These are phyloP conservation scores for Penicillium parvum DNA, from an alignment of 495 filamentous ascomycete species.

Conservation along the genomic window DNA sequence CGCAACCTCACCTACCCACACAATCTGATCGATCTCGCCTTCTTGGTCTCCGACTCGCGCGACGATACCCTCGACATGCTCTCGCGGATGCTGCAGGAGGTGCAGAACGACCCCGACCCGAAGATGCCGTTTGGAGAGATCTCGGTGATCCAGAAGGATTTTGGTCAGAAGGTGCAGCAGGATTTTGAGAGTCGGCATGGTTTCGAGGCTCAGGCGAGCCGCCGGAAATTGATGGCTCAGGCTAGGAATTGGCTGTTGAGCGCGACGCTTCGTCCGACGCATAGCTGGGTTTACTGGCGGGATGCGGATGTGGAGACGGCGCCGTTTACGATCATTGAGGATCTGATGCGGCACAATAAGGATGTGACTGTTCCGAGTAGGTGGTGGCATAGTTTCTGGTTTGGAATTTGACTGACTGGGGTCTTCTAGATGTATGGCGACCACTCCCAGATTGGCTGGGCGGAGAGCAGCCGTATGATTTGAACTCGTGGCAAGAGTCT, in stretches of 20 bases:
- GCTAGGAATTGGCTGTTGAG: slow-evolving; percentile 96
- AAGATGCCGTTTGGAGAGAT: slow-evolving; percentile 91
- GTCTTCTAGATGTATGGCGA: slow-evolving; percentile 86
- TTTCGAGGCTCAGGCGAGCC: slow-evolving; percentile 90
- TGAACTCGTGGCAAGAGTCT: slow-evolving; percentile 99
- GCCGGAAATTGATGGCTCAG: slow-evolving; percentile 96
- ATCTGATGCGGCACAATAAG: slow-evolving; percentile 98
- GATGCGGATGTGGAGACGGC: slow-evolving; percentile 98
- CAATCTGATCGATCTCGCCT: slow-evolving; percentile 91
- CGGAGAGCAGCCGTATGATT: slow-evolving; percentile 96
- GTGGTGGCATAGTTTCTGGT: slow-evolving; percentile 30
- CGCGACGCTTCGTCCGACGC: slow-evolving; percentile 87
- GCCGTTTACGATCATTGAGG: slow-evolving; percentile 91
- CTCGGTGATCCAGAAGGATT: slow-evolving; percentile 97
- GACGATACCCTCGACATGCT: slow-evolving; percentile 81
- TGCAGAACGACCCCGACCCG: slow-evolving; percentile 76
- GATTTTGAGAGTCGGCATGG: slow-evolving; percentile 97
- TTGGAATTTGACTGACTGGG: slow-evolving; percentile 2
- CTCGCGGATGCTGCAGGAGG: slow-evolving; percentile 63
- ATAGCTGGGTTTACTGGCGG: slow-evolving; percentile 99
- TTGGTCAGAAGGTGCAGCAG: slow-evolving; percentile 96
- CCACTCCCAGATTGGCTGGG: slow-evolving; percentile 98
- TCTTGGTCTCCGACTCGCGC: slow-evolving; percentile 96
- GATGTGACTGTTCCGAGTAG: slow-evolving; percentile 98
- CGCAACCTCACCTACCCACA: slow-evolving; percentile 97